phyloP scores from a whole-genome alignment of 2,329 filamentous ascomycete genomes.

The Ramichloridium luteum region DNA sequence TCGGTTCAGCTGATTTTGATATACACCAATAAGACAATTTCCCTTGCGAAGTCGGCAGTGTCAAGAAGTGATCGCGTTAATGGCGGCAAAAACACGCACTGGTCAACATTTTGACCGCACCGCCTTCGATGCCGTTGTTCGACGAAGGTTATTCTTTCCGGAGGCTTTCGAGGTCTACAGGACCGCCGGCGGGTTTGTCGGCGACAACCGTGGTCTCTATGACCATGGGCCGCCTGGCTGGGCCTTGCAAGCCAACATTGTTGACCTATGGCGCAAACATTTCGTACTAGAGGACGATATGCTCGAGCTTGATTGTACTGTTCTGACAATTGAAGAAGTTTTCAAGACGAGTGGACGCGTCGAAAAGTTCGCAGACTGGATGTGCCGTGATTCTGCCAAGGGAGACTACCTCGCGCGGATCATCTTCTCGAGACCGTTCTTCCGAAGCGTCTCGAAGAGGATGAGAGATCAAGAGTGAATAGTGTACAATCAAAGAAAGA shows the following conservation, averaged over 20 bases:
- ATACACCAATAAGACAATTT: no score
- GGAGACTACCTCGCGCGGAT: constrained; percentile 86
- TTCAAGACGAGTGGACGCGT: constrained; percentile 89
- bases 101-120: constrained; percentile 80
- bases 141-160: constrained; percentile 85
- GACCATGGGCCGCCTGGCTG: constrained; percentile 85
- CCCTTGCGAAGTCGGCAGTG: no score
- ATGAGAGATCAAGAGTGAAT: constrained; percentile 59
- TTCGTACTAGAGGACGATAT: constrained; percentile 88
- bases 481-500: constrained; percentile 71
- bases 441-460: constrained; percentile 71
- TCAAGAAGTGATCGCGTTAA: no score
- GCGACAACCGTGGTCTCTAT: constrained; percentile 45
- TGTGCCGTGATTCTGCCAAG: constrained; percentile 79
- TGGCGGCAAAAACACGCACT: constrained; percentile 52
- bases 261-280: constrained; percentile 82
- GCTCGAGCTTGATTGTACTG: constrained; percentile 87
- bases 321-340: constrained; percentile 81
- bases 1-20: no score
- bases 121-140: constrained; percentile 71
- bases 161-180: constrained; percentile 86
- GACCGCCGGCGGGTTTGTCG: constrained; percentile 5
- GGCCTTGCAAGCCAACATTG: constrained; percentile 71
- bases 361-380: constrained; percentile 95
- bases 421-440: constrained; percentile 90